Base-by-base conservation (phyloP, 2,329 filamentous ascomycete species). In the Penicillium sp. region DNA sequence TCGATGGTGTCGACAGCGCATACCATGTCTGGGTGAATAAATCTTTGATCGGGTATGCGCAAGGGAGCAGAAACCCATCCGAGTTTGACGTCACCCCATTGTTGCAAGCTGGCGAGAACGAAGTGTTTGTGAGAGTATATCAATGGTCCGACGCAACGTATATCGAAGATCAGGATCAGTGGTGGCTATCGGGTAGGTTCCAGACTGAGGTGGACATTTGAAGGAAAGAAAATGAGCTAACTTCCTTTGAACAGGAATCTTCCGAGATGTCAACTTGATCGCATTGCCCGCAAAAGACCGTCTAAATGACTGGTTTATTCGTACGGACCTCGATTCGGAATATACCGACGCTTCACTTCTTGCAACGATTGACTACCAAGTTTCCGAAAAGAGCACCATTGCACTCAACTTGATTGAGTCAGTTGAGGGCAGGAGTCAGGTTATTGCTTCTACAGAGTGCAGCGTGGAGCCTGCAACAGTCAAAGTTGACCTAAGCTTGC, bases 1-100 rank as follows among this genome's bases (percentile, higher is more conserved):
- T 90, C 56, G 87, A 90, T 51, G 87, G 87, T 1, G 87, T 90
- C 0, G 87, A 90, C 61, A 86, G 85, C 62, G 84, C 87, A 0
- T 90, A 87, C 64, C 86, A 89, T 67, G 72, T 90, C n/a, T 90
- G 83, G 80, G 74, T 90, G 9, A 90, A 90, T 58, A 84, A 85
- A 0, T 67, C 74, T 16, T 72, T 85, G 36, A 75, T 89, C 3
- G 87, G 88, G 3, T 90, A 90, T 63, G 84, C 83, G 3, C 86
- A 90, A 65, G 87, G 87, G 0, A 83, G 83, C 13, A 77, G 87
- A 42, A 90, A 90, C 60, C 78, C 87, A 0, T 80, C 84, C 8
- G 87, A 90, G 64, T 90, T 89, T 60, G 87, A 90, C 56, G 74
- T 90, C 9, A 43, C 18, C 84, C 84, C 0, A 63, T 73, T 0